Conservation (phyloP, 495 filamentous ascomycete genomes). For the Pseudoneurospora amorphoporcata region DNA sequence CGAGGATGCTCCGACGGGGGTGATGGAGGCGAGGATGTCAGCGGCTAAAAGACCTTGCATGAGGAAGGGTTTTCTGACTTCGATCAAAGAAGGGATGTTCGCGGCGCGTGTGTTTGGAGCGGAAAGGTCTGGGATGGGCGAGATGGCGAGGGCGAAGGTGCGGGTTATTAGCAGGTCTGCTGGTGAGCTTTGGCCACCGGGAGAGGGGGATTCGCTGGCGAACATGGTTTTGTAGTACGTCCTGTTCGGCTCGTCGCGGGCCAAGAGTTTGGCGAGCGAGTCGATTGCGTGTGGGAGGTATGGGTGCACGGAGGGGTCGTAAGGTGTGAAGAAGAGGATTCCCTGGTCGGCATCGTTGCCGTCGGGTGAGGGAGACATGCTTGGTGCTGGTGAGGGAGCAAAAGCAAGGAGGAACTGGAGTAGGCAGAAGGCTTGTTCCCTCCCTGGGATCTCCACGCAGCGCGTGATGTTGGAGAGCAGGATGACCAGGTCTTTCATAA, state of each 20-base stretch:
- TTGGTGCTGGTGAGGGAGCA: slow-evolving; percentile 59
- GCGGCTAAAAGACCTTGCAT: slow-evolving; percentile 88
- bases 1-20: slow-evolving; percentile 39
- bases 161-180: slow-evolving; percentile 78
- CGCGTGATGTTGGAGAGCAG: slow-evolving; percentile 81
- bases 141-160: slow-evolving; percentile 79
- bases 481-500: slow-evolving; percentile 91
- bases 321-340: slow-evolving; percentile 62
- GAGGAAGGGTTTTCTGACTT: slow-evolving; percentile 73
- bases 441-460: slow-evolving; percentile 68
- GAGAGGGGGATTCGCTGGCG: slow-evolving; percentile 45
- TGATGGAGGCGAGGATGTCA: slow-evolving; percentile 72
- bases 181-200: slow-evolving; percentile 30
- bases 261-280: slow-evolving; percentile 81
- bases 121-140: slow-evolving; percentile 61
- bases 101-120: slow-evolving; percentile 30
- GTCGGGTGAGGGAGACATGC: slow-evolving; percentile 15
- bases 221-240: slow-evolving; percentile 74
- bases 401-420: slow-evolving; percentile 87
- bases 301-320: slow-evolving; percentile 68
- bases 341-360: slow-evolving; percentile 28
- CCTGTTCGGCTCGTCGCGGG: slow-evolving; percentile 87
- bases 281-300: slow-evolving; percentile 87
- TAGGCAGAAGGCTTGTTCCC: slow-evolving; percentile 79
- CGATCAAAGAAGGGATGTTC: slow-evolving; percentile 51